Evolutionary conservation across 805 yeast species (phyloP).

Genomic region (Scheffersomyces amazonensis): DNA sequence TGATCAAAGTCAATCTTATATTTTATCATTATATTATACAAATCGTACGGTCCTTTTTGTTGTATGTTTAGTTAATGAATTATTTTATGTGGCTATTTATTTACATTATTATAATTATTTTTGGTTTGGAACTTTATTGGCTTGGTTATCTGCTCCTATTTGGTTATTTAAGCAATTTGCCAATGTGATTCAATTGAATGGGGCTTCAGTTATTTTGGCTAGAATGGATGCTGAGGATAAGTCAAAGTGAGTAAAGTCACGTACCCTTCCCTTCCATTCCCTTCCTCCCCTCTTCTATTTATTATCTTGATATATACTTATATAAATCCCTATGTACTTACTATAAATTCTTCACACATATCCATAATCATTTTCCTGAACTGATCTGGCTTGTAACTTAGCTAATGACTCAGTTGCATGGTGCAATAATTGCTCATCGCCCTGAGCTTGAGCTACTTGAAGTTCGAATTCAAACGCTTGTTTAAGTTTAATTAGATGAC

Average conservation of each 20-base stretch:
- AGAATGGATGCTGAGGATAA: constrained; percentile 63
- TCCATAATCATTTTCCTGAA: constrained; percentile 26
- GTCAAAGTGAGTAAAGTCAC: not conserved
- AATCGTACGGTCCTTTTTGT: constrained; percentile 78
- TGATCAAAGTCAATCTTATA: constrained; percentile 62
- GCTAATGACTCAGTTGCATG: constrained; percentile 28
- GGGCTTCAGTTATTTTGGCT: constrained; percentile 83
- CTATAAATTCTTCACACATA: constrained; percentile 10
- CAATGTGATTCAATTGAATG: constrained; percentile 81
- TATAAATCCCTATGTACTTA: too few species aligned
- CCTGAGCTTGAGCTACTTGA: constrained; percentile 28
- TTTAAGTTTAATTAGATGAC: constrained; percentile 36
- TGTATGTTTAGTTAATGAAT: constrained; percentile 91
- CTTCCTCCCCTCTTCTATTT: not conserved
- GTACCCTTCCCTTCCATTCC: not conserved
- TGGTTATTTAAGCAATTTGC: constrained; percentile 90
- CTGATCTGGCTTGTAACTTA: constrained; percentile 23
- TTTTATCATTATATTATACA: constrained; percentile 83
- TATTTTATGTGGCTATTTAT: constrained; percentile 87
- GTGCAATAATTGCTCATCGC: constrained; percentile 24
- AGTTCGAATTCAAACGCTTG: constrained; percentile 39
- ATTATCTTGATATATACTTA: not conserved
- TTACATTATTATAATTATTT: constrained; percentile 63
- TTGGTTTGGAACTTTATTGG: constrained; percentile 60
- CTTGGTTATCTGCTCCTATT: constrained; percentile 69